Conservation (phyloP, 208 protist genomes). For the Crithidia thermophila region DNA sequence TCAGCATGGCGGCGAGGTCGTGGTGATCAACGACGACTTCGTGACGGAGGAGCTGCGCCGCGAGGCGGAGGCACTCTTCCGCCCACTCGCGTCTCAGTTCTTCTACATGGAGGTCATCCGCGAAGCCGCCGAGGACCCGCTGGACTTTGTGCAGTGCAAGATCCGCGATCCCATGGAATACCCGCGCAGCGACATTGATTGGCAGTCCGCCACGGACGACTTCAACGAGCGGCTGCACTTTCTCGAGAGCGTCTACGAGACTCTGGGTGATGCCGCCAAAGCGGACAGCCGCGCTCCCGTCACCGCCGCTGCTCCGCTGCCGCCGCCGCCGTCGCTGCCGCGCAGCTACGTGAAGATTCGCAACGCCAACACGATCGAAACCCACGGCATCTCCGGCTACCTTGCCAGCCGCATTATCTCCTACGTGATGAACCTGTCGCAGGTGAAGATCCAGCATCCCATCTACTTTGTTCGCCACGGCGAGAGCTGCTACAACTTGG, state of each 20-base stretch:
- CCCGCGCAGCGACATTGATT: conserved; percentile 36
- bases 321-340: background rate
- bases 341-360: conserved; percentile 65
- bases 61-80: conserved; percentile 70
- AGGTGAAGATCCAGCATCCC: conserved; percentile 84
- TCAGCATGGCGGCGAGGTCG: conserved; percentile 72
- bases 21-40: conserved; percentile 90
- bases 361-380: conserved; percentile 63
- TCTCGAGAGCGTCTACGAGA: conserved; percentile 60
- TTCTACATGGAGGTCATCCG: conserved; percentile 88
- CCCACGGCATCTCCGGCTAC: conserved; percentile 76
- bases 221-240: conserved; percentile 61
- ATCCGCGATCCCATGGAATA: conserved; percentile 72
- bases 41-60: conserved; percentile 69
- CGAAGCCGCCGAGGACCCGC: conserved; percentile 39
- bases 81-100: conserved; percentile 50
- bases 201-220: conserved; percentile 42
- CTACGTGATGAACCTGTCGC: conserved; percentile 87
- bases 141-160: conserved; percentile 69
- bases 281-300: background rate
- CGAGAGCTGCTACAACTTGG: conserved; percentile 83
- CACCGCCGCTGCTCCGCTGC: background rate
- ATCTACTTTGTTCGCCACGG: conserved; percentile 92
- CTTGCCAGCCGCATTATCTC: conserved; percentile 76
- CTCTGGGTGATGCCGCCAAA: conserved; percentile 32